Evolutionary conservation across 2,329 filamentous ascomycete genomes (phyloP), one percentile per base, ranked within the genome.

Genomic region (Botryotinia narcissicola): DNA sequence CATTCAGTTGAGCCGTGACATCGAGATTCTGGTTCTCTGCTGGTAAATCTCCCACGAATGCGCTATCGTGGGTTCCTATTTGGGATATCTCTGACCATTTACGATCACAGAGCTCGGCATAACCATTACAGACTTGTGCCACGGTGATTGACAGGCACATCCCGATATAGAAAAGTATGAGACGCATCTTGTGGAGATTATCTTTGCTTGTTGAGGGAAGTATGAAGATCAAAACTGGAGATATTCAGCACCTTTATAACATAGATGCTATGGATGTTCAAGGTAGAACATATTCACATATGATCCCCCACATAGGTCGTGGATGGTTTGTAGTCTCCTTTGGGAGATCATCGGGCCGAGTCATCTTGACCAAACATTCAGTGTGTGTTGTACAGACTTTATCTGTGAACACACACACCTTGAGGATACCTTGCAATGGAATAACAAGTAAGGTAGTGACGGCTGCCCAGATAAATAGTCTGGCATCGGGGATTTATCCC

Each of bases 1-100:
- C 82, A 74, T 88, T 81, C 22, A 93, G 84, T 81, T 92, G 91
- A 9, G 82, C 82, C 29, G 85, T 85, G n/a, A 91, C 85, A 4
- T 86, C 84, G 44, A 88, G 82, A 73, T 87, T 85, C 78, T 93
- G 91, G 80, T 91, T 91, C 25, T 81, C 75, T 18, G 77, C 79
- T 7, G 76, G 77, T 18, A 80, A 68, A 16, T 74, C 46, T 6
- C 80, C 80, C 12, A 80, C 80, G 40, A 81, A 81, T 1, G 80
- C 77, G 3, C 87, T 88, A 82, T 93, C 87, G 81, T 93, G 91
- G 5, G 91, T 85, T 37, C 90, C 91, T 77, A 96, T 88, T 80
- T 94, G 87, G 1, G 93, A 94, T 77, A 96, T 87, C 76, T 92
- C 89, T 82, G 89, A 91, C 84, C 95, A 96, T n/a, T 87, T 83